Evolutionary conservation across 2,329 filamentous ascomycete genomes (phyloP), one percentile per base, ranked within the genome.

Genomic region (Teratosphaeria destructans): DNA sequence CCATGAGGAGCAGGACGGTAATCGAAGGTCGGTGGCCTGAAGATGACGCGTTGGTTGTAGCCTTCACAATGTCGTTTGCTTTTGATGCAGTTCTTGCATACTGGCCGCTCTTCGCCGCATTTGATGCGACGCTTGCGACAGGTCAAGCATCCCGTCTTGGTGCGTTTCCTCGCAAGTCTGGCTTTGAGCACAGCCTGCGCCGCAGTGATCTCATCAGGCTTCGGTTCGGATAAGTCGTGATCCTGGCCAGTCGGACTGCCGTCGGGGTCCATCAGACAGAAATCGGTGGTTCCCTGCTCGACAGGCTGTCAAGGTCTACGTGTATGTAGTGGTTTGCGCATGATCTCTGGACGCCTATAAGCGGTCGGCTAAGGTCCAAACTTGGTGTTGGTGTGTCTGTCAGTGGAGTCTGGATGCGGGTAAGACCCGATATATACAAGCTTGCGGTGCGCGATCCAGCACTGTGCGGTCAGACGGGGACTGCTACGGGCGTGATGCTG

Each of bases 121-220:
- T 97, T 99, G 75, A 99, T 97, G 16, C 94, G 88, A 57, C 94
- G 87, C 75, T 89, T 93, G 64, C 94, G 88, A 76, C 94, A 99
- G 60, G 94, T 96, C 62, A 96, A 76, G 72, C 92, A 96, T 14
- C 92, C 92, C 2, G 92, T 96, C 77, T 96, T 96, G 57, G 92
- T 96, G 68, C 92, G 81, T 72, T 86, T 90, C 26, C 73, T 66
- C 11, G 67, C 68, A 32, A 71, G 59, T 56, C 65, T 69, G 34
- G 68, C 68, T 23, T 49, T 49, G n/a, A 49, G 43, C 19, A 49
- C 43, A 49, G 43, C 43, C 43, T 49, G 43, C 3, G 43, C 43
- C 43, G 43, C 43, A 4, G 43, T 49, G 43, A 49, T 49, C 10
- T 49, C 43, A 19, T 49, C 43, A n/a, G 43, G 43, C 43, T 49